phyloP scores from a whole-genome alignment of 2,329 filamentous ascomycete species.

The Colletotrichum gloeosporioides region DNA sequence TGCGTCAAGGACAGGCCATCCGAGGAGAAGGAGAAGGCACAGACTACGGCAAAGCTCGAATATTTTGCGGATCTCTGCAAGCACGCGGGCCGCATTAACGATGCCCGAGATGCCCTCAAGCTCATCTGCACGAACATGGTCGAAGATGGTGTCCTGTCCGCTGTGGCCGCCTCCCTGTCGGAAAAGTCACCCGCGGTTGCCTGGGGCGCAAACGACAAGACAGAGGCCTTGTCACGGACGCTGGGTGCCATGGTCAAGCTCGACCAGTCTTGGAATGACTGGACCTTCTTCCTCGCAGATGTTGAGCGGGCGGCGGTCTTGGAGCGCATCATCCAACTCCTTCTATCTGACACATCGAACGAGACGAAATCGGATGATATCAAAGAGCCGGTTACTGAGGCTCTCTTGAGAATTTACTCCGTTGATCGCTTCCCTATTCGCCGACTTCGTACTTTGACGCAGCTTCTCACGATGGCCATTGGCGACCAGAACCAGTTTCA shows the following conservation, averaged over 20 bases:
- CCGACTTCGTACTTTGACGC: slow-evolving; percentile 55
- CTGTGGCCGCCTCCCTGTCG: slow-evolving; percentile 55
- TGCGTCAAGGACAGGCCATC: slow-evolving; percentile 59
- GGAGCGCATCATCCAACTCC: slow-evolving; percentile 64
- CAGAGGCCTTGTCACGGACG: slow-evolving; percentile 61
- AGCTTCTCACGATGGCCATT: slow-evolving; percentile 54
- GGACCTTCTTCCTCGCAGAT: slow-evolving; percentile 58
- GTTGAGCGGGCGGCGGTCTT: slow-evolving; percentile 61
- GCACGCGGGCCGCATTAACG: slow-evolving; percentile 54
- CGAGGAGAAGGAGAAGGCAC: slow-evolving; percentile 63
- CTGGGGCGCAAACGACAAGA: slow-evolving; percentile 58
- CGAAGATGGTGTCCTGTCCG: slow-evolving; percentile 59
- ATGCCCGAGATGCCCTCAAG: slow-evolving; percentile 63
- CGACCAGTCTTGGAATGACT: slow-evolving; percentile 60
- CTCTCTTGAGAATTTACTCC: slow-evolving; percentile 55
- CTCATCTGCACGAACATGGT: slow-evolving; percentile 68
- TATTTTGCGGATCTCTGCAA: slow-evolving; percentile 67
- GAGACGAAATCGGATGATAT: slow-evolving; percentile 35
- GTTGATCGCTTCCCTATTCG: slow-evolving; percentile 56
- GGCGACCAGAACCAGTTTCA: slow-evolving; percentile 45
- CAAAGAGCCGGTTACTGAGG: slow-evolving; percentile 50
- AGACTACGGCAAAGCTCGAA: slow-evolving; percentile 69
- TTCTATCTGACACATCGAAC: slow-evolving; percentile 38
- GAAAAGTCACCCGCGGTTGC: slow-evolving; percentile 54
- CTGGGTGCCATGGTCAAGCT: slow-evolving; percentile 66